phyloP scores from a whole-genome alignment of 148 eudicot species.

The Arctostaphylos glauca region DNA sequence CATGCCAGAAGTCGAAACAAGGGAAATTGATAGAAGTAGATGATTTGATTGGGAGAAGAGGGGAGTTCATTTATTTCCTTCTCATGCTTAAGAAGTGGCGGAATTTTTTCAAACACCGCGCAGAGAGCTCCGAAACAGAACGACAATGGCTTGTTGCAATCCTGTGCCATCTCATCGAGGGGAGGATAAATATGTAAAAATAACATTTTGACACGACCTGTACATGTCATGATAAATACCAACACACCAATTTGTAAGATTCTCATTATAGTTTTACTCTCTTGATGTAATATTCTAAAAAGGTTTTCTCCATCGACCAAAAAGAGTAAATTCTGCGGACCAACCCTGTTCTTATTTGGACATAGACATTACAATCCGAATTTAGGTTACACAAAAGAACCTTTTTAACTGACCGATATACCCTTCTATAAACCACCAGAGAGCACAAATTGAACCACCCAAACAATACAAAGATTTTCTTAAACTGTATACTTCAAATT shows the following conservation, averaged over 20 bases:
- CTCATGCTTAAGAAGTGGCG: not conserved
- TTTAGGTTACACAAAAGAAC: not conserved
- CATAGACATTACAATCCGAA: not conserved
- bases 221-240: not conserved
- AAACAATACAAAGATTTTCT: not conserved
- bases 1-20: not conserved
- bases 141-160: not conserved
- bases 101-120: not conserved
- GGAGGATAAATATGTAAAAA: not conserved
- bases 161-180: not conserved
- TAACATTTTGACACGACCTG: not conserved
- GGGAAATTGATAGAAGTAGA: not conserved
- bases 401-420: not conserved
- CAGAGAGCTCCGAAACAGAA: not conserved
- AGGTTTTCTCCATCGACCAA: not conserved
- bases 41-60: not conserved
- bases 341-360: too few species aligned
- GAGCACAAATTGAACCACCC: not conserved
- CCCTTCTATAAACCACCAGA: not conserved
- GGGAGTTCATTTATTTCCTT: not conserved
- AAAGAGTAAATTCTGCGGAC: not conserved
- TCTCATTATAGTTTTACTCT: not conserved
- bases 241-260: constrained; percentile 1
- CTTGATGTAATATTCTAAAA: not conserved
- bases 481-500: not conserved